Conservation (phyloP, 2,329 filamentous ascomycete species). For the Monilinia vaccinii-corymbosi region DNA sequence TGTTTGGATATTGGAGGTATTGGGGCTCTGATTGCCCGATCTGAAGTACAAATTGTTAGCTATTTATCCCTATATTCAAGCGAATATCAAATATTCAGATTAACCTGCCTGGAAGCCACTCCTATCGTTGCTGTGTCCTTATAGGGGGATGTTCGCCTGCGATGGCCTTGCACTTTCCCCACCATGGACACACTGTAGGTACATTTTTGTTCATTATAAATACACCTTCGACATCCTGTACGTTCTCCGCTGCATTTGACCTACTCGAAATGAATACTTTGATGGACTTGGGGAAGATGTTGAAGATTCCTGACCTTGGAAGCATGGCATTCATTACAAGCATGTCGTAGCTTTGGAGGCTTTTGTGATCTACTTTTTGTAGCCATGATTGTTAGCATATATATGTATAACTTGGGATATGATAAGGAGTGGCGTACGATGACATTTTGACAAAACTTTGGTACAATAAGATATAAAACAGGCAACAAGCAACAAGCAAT, state of each 20-base stretch:
- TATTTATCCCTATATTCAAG: neutral
- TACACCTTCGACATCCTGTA: conserved; percentile 4
- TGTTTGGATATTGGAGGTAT: neutral
- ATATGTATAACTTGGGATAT: neutral
- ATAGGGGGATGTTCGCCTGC: neutral
- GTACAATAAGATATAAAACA: neutral
- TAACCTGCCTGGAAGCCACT: neutral
- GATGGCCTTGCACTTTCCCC: conserved; percentile 5
- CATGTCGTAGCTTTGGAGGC: conserved; percentile 6
- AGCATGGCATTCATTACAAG: conserved; percentile 9
- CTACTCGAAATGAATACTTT: neutral
- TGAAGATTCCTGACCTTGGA: neutral
- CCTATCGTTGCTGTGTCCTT: neutral
- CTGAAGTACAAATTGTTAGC: neutral
- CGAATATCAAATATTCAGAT: neutral
- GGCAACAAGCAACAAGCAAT: neutral
- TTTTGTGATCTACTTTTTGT: neutral
- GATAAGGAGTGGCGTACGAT: neutral
- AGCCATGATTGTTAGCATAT: neutral
- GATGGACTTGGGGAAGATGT: neutral
- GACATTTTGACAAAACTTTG: neutral
- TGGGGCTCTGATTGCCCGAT: neutral
- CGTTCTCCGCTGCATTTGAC: conserved; percentile 5
- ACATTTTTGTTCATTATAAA: conserved; percentile 4
- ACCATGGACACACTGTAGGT: conserved; percentile 8